Base-by-base conservation (phyloP, 768 basidiomycete genomes). In the Pisolithus tinctorius region DNA sequence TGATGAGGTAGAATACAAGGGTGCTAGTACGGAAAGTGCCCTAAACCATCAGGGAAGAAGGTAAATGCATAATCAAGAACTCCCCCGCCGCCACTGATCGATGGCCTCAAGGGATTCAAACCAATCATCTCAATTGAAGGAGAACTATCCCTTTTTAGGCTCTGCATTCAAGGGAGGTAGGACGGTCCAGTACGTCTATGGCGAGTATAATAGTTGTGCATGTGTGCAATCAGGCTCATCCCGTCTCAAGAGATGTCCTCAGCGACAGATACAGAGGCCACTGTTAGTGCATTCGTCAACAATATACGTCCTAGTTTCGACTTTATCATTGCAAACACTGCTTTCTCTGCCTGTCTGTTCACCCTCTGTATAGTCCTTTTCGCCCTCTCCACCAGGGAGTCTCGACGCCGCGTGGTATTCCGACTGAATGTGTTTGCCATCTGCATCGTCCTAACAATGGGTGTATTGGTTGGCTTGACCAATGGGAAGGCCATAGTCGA, bases 301-400 rank as follows among this genome's bases (percentile, higher is more conserved):
- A 52, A 52, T 2, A 52, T 57, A 34, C 39, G 60, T 43, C 52
- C 58, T 4, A 47, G 54, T 39, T 41, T 59, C 16, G 54, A 55
- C 31, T 60, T 55, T 51, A 43, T 62, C 13, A 42, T 72, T 20
- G 64, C 67, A 29, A 59, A 60, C 25, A 60, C 66, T 4, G 55
- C 64, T 1, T 65, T 66, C 36, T 51, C 58, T 1, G 57, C 68
- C 54, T 65, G 11, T 59, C 13, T 72, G 9, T 52, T 72, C 13
- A 68, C 71, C 2, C 54, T 72, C 9, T 57, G 70, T 13, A 44
- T 70, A 16, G 56, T 60, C 13, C 61, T 71, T 6, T 20, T 20
- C 20, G 20, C 20, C 20, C 20, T 20, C 20, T 20, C 20, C 20
- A 20, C 20, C 20, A 20, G 20, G 20, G 20, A 20, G 20, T 20